Evolutionary conservation across 2,329 filamentous ascomycete genomes (phyloP).

Genomic region (Corniculantispora saksenae): DNA sequence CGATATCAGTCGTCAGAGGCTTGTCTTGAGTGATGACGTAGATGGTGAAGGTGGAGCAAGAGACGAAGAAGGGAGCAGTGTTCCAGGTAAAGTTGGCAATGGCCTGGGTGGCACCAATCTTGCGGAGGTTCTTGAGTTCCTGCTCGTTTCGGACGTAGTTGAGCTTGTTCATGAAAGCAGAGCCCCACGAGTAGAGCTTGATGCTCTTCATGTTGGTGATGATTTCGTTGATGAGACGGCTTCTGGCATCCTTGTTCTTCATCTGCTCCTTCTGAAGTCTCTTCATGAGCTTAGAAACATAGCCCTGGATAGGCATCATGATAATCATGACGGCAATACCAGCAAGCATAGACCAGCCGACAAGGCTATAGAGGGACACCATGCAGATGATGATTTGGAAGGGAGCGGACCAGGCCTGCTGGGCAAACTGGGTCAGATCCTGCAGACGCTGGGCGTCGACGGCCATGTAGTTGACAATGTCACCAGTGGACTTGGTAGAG

Average conservation of each 20-base stretch:
- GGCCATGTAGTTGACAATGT: constrained; percentile 99
- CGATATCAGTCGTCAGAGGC: constrained; percentile 88
- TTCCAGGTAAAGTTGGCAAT: constrained; percentile 98
- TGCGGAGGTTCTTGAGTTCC: constrained; percentile 91
- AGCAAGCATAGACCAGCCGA: constrained; percentile 93
- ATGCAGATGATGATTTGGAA: constrained; percentile 97
- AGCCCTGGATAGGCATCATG: constrained; percentile 94
- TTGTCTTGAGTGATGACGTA: constrained; percentile 82
- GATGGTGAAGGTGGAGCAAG: constrained; percentile 92
- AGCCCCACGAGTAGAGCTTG: constrained; percentile 97
- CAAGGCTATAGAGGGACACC: constrained; percentile 91
- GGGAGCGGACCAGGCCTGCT: constrained; percentile 94
- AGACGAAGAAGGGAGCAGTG: constrained; percentile 94
- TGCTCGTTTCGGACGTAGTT: constrained; percentile 95
- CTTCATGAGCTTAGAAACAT: constrained; percentile 92
- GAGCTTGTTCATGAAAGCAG: constrained; percentile 95
- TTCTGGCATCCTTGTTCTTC: constrained; percentile 97
- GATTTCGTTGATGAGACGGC: constrained; percentile 93
- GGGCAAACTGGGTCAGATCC: constrained; percentile 91
- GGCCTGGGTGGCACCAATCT: constrained; percentile 91
- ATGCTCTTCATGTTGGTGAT: constrained; percentile 99
- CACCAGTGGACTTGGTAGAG: constrained; percentile 84
- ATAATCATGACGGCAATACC: constrained; percentile 93
- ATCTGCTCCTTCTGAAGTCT: constrained; percentile 93
- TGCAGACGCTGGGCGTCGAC: constrained; percentile 95